These are phyloP conservation scores for Barnettozyma sp. DNA, from an alignment of 805 yeast genomes.

Conservation along the genomic window DNA sequence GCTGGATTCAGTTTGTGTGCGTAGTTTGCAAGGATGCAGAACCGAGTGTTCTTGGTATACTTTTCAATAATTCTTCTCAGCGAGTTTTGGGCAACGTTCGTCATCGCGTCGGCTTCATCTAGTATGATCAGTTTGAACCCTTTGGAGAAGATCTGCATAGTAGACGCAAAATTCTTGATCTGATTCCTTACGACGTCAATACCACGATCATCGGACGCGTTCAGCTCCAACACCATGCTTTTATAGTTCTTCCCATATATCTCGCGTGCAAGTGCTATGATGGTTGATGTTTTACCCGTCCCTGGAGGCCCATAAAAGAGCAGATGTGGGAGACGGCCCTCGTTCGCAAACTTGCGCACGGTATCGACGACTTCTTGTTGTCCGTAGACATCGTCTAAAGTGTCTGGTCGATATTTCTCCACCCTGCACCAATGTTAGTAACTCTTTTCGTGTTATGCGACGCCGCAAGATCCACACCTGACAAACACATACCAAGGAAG, in stretches of 20 bases:
- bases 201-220: conserved; percentile 97
- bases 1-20: conserved; percentile 96
- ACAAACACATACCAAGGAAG: conserved; percentile 26
- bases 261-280: conserved; percentile 80
- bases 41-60: conserved; percentile 90
- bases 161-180: conserved; percentile 92
- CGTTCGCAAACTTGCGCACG: conserved; percentile 74
- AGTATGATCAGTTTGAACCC: conserved; percentile 88
- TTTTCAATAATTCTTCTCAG: conserved; percentile 76
- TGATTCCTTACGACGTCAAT: conserved; percentile 97
- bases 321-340: conserved; percentile 82
- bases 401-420: conserved; percentile 87
- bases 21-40: conserved; percentile 92
- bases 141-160: conserved; percentile 82
- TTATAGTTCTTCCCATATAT: conserved; percentile 75
- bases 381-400: conserved; percentile 84
- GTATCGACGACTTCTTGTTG: conserved; percentile 83
- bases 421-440: conserved; percentile 44
- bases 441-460: background rate
- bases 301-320: conserved; percentile 96
- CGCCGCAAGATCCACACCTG: background rate
- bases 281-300: conserved; percentile 87
- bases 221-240: conserved; percentile 89
- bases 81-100: conserved; percentile 80
- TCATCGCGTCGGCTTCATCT: conserved; percentile 96